Evolutionary conservation across 441 rosid species (phyloP), one percentile per base, ranked within the genome.

Genomic region (Geranium incanum): DNA sequence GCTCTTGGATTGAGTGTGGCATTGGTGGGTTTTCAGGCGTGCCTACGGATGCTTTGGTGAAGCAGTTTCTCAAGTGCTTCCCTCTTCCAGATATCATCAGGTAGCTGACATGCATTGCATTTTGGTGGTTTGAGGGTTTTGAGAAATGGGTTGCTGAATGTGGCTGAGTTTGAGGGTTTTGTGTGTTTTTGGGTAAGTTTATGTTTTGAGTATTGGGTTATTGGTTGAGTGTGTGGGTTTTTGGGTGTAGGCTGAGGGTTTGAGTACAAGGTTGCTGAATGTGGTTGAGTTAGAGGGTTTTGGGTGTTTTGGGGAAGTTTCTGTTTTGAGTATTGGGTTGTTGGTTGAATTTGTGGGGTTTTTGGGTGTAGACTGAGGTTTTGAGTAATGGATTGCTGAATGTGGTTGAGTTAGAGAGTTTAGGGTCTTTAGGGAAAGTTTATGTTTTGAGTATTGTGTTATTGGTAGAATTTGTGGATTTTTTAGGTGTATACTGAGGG

Each of bases 61-160:
- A 82, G 83, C 88, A 84, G 0, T 89, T 93, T 70, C 96, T 93
- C 37, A 83, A 83, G 74, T 93, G 91, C 37, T 91, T 86, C 71
- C 95, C 98, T 50, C 97, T 93, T 28, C 82, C 97, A 0, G 79
- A 86, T 74, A 83, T 93, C 36, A 82, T 93, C 86, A 84, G 77
- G 98, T 86, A 81, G 77, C 36, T 28, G 33, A 28, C 33, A 28
- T 28, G 33, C 33, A 28, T 28, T 28, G 33, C 33, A 28, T 28
- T 28, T 28, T 28, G 33, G 33, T 28, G 33, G 33, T 28, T 28
- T 28, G 33, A 28, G 33, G 33, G 33, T 21, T 16, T 69, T 64
- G 4, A 19, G 71, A 57, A 12, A 41, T 74, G 70, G 63, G 65
- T 21, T 38, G 50, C 50, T 43, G 13, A 43, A 43, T 28, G 12